Percentiles rank a stretch among this genome's conserved stretches.
Evolutionary conservation across 2,329 filamentous ascomycete genomes (phyloP).

Genomic region (Aschersonia sp.): DNA sequence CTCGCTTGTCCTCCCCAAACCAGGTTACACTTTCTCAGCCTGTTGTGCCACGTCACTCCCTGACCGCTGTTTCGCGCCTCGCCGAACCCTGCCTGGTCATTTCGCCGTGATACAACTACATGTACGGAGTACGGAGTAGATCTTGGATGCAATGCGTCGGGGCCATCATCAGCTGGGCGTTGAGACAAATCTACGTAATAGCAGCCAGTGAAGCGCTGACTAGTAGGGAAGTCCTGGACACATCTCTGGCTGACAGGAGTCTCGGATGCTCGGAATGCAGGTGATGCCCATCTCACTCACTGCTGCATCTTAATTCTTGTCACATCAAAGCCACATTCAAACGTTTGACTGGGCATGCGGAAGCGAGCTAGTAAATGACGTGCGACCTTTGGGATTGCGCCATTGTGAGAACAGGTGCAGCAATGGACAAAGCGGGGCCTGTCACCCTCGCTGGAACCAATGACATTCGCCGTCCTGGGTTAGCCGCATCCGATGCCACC

Average conservation of each 20-base stretch:
- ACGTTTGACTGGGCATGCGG: background rate
- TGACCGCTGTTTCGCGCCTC: background rate
- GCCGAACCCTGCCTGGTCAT: background rate
- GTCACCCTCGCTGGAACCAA: background rate
- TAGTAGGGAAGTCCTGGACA: background rate
- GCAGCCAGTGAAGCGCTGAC: too few relatives aligned
- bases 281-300: background rate
- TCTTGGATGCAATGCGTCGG: background rate
- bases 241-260: background rate
- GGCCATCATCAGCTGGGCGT: too few relatives aligned
- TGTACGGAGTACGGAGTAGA: background rate
- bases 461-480: background rate
- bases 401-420: conserved; percentile 1
- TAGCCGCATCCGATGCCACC: background rate
- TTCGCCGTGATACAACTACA: background rate
- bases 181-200: too few relatives aligned
- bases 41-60: background rate
- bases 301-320: background rate
- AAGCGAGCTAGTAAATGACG: conserved; percentile 1
- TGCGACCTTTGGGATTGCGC: conserved; percentile 3
- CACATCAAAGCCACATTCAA: background rate
- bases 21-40: background rate
- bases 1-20: background rate
- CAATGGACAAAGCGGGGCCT: background rate
- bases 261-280: background rate